phyloP scores from a whole-genome alignment of 805 yeast genomes.

The Tetrapisispora taiwanensis region DNA sequence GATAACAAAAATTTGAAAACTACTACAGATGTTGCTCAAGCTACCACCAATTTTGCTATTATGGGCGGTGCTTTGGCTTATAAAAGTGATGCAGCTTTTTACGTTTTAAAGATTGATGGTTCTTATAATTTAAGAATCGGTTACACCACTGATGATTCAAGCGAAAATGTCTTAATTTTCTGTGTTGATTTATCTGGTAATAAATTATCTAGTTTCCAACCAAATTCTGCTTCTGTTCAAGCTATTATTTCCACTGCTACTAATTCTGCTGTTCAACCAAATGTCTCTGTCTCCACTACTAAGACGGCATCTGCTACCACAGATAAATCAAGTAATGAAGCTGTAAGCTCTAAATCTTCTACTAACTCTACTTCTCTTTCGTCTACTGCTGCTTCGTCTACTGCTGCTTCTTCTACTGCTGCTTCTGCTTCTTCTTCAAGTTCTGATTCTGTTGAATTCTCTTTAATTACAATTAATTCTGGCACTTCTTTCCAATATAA shows the following conservation, averaged over 20 bases:
- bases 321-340: no score
- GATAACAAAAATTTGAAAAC: slow-evolving; percentile 15
- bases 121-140: slow-evolving; percentile 4
- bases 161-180: neutral
- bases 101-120: slow-evolving; percentile 7
- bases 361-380: neutral
- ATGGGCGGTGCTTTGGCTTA: slow-evolving; percentile 4
- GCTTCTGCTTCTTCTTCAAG: slow-evolving; percentile 13
- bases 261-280: slow-evolving; percentile 3
- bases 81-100: slow-evolving; percentile 23
- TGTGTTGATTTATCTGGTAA: slow-evolving; percentile 8
- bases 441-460: slow-evolving; percentile 22
- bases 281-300: slow-evolving; percentile 11
- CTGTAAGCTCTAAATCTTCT: no score
- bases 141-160: neutral
- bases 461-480: slow-evolving; percentile 29
- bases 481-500: slow-evolving; percentile 30
- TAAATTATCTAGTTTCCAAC: slow-evolving; percentile 14
- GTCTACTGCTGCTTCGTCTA: slow-evolving; percentile 3
- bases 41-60: slow-evolving; percentile 33
- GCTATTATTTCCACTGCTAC: slow-evolving; percentile 4
- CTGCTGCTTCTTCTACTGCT: slow-evolving; percentile 1
- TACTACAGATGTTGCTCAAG: slow-evolving; percentile 18
- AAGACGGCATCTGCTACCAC: neutral
- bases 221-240: slow-evolving; percentile 8